phyloP scores from a whole-genome alignment of 345 rosid species.

The Citrus australasica region DNA sequence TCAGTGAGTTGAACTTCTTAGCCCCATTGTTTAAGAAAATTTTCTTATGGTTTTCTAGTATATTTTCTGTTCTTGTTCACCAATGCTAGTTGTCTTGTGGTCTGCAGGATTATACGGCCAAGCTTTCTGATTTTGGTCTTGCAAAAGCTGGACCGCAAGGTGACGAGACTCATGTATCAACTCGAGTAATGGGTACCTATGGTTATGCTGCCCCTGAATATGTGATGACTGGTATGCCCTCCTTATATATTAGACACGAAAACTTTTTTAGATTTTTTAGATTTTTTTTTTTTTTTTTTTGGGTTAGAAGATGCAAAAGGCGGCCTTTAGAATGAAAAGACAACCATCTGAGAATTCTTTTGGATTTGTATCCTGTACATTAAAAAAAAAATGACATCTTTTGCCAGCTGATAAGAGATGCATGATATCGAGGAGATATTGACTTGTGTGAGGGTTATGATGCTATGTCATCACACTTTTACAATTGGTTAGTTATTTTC shows the following conservation, averaged over 20 bases:
- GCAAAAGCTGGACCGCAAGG: slow-evolving; percentile 99
- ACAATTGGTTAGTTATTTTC: not conserved
- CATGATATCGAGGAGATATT: not conserved
- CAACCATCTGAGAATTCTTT: not conserved
- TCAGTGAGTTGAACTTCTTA: slow-evolving; percentile 47
- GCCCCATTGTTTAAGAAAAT: not conserved
- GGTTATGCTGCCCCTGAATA: slow-evolving; percentile 99
- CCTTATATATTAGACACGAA: not conserved
- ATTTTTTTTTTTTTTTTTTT: not conserved
- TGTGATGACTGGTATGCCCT: slow-evolving; percentile 84
- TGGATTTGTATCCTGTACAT: not conserved
- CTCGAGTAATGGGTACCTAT: slow-evolving; percentile 97
- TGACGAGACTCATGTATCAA: slow-evolving; percentile 93
- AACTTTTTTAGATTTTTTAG: not conserved
- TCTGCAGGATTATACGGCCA: slow-evolving; percentile 87
- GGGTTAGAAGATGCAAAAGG: not conserved
- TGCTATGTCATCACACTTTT: not conserved
- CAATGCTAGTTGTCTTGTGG: slow-evolving; percentile 19
- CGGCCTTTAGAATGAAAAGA: not conserved
- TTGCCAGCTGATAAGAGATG: not conserved
- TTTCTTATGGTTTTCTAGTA: not conserved
- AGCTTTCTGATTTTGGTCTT: slow-evolving; percentile 96
- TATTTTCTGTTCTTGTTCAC: not conserved
- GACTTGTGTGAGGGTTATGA: not conserved
- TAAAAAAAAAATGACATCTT: not conserved